Evolutionary conservation across 2,329 filamentous ascomycete genomes (phyloP).

Genomic region (Colletotrichum euphorbiae): DNA sequence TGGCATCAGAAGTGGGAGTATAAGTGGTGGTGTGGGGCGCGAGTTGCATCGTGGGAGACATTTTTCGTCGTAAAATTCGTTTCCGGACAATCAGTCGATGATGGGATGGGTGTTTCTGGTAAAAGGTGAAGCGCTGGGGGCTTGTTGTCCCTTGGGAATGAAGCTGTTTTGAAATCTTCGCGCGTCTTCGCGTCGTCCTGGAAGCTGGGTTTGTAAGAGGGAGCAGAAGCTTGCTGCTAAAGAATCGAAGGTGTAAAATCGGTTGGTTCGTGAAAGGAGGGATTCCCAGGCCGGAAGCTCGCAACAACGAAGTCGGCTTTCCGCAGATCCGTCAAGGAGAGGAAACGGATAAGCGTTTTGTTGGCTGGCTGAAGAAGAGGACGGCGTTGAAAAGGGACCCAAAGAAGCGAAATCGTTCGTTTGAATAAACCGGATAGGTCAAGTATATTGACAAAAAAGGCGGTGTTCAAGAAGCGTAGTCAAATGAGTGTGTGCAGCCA

Average conservation of each 20-base stretch:
- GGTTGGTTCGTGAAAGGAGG: constrained; percentile 23
- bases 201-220: constrained; percentile 34
- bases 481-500: constrained; percentile 69
- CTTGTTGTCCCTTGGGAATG: constrained; percentile 22
- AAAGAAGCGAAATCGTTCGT: constrained; percentile 39
- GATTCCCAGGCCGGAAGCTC: constrained; percentile 36
- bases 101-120: constrained; percentile 21
- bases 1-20: constrained; percentile 63
- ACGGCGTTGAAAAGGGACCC: constrained; percentile 24
- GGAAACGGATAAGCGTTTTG: constrained; percentile 30
- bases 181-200: constrained; percentile 34
- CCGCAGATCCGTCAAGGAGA: constrained; percentile 38
- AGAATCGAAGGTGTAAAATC: constrained; percentile 36
- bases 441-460: constrained; percentile 40
- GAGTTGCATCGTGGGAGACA: constrained; percentile 65
- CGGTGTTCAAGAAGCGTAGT: constrained; percentile 57
- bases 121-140: constrained; percentile 29
- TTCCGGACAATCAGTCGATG: constrained; percentile 42
- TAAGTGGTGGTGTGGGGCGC: constrained; percentile 58
- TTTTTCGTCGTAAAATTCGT: constrained; percentile 48
- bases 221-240: constrained; percentile 38
- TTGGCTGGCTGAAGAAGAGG: constrained; percentile 17
- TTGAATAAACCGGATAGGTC: constrained; percentile 42
- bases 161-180: constrained; percentile 19
- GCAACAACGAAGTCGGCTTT: constrained; percentile 39